These are phyloP conservation scores for Atractiella rhizophila DNA, from an alignment of 768 basidiomycete species.

Conservation along the genomic window DNA sequence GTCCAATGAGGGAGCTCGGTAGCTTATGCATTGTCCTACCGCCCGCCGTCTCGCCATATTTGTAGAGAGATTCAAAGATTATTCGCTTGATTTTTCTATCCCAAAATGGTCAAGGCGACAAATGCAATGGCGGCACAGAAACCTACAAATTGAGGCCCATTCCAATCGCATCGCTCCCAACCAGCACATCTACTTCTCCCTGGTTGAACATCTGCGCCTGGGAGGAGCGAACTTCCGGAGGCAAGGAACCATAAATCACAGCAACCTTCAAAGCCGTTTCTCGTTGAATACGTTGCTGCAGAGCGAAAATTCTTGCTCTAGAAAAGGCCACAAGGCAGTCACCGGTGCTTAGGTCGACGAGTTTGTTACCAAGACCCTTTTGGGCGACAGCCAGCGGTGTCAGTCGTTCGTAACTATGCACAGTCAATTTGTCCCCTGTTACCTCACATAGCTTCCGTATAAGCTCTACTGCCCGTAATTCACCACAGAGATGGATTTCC, in stretches of 20 bases:
- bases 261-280: conserved; percentile 55
- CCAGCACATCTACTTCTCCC: conserved; percentile 38
- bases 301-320: conserved; percentile 42
- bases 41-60: conserved; percentile 33
- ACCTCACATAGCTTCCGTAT: conserved; percentile 39
- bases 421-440: conserved; percentile 54
- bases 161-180: conserved; percentile 84
- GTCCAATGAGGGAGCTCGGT: conserved; percentile 56
- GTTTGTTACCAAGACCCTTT: conserved; percentile 36
- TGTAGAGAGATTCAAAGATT: conserved; percentile 44
- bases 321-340: conserved; percentile 82
- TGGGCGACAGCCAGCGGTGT: conserved; percentile 53
- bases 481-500: conserved; percentile 85
- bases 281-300: conserved; percentile 48
- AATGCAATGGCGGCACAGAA: not conserved
- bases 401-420: conserved; percentile 66
- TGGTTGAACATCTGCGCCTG: conserved; percentile 75
- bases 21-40: conserved; percentile 29
- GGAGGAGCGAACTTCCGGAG: conserved; percentile 70
- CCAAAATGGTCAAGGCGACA: not conserved
- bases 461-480: conserved; percentile 70
- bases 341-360: conserved; percentile 40
- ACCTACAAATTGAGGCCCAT: conserved; percentile 91
- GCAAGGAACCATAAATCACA: conserved; percentile 72
- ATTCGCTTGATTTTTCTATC: conserved; percentile 69